These are phyloP conservation scores for Neostapfia colusana DNA, from an alignment of 176 grass and related monocot genomes.

Conservation along the genomic window DNA sequence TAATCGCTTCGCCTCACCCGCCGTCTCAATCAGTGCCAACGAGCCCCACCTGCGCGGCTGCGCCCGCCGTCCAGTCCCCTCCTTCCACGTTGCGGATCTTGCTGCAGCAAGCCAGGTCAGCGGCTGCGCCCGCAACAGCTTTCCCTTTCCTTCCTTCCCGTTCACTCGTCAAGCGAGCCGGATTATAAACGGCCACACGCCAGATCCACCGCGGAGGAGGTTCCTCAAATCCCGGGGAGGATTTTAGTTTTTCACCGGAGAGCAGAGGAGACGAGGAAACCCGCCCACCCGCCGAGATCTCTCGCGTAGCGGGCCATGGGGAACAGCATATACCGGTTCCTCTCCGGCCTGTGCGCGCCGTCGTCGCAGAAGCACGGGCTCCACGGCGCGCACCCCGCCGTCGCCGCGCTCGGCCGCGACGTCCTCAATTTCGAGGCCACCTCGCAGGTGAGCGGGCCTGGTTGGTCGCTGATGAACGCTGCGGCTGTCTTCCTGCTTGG, in stretches of 20 bases:
- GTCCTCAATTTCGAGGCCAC: slow-evolving; percentile 58
- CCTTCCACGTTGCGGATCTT: slow-evolving; percentile 14
- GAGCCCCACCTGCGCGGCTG: background rate
- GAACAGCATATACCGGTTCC: slow-evolving; percentile 67
- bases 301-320: slow-evolving; percentile 50
- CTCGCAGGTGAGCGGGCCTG: slow-evolving; percentile 49
- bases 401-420: slow-evolving; percentile 71
- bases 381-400: slow-evolving; percentile 42
- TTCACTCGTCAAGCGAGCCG: slow-evolving; percentile 45
- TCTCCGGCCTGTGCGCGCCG: slow-evolving; percentile 51
- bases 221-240: slow-evolving; percentile 47
- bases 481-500: background rate
- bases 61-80: background rate
- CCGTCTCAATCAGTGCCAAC: background rate
- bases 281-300: background rate
- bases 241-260: background rate
- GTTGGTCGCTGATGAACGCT: too few relatives aligned
- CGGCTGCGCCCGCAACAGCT: background rate
- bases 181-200: slow-evolving; percentile 23
- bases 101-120: slow-evolving; percentile 1
- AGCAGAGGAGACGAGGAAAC: background rate
- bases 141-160: background rate
- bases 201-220: slow-evolving; percentile 30
- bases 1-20: background rate
- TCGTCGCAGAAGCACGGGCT: slow-evolving; percentile 32